Conservation (phyloP, 805 yeast genomes). For the Ogataea haglerorum region DNA sequence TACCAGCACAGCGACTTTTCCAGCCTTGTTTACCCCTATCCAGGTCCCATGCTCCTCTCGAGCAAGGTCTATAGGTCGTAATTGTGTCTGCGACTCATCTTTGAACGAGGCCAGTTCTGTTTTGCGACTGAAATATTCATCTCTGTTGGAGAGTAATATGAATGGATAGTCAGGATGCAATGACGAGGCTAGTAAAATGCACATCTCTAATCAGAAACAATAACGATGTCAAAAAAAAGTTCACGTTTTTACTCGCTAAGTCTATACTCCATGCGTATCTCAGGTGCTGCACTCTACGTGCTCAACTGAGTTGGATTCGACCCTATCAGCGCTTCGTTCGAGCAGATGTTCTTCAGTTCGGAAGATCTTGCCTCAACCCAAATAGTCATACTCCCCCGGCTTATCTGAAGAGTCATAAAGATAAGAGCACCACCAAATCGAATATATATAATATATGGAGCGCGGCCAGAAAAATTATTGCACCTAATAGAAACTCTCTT, state of each 20-base stretch:
- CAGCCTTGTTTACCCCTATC: slow-evolving; percentile 64
- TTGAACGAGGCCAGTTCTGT: slow-evolving; percentile 55
- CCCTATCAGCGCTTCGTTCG: too few relatives aligned
- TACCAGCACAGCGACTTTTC: slow-evolving; percentile 68
- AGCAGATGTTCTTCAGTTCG: too few relatives aligned
- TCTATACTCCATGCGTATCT: too few relatives aligned
- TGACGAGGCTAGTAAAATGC: slow-evolving; percentile 68
- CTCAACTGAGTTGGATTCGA: too few relatives aligned
- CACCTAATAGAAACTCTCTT: not conserved
- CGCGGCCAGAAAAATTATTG: too few relatives aligned
- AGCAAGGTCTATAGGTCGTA: slow-evolving; percentile 74
- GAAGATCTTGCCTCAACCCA: too few relatives aligned
- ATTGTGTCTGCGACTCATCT: slow-evolving; percentile 29
- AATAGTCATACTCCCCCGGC: too few relatives aligned
- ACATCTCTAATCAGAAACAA: slow-evolving; percentile 46
- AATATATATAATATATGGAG: too few relatives aligned
- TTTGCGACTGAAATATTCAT: slow-evolving; percentile 74
- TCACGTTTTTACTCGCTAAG: too few relatives aligned
- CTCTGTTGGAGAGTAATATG: slow-evolving; percentile 78
- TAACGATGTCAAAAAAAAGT: too few relatives aligned
- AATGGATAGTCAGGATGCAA: slow-evolving; percentile 73
- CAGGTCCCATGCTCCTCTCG: slow-evolving; percentile 83
- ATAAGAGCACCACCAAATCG: not conserved
- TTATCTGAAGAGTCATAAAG: not conserved
- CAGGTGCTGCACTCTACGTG: too few relatives aligned